phyloP scores from a whole-genome alignment of 2,329 filamentous ascomycete species.

The Scytalidium sp. region DNA sequence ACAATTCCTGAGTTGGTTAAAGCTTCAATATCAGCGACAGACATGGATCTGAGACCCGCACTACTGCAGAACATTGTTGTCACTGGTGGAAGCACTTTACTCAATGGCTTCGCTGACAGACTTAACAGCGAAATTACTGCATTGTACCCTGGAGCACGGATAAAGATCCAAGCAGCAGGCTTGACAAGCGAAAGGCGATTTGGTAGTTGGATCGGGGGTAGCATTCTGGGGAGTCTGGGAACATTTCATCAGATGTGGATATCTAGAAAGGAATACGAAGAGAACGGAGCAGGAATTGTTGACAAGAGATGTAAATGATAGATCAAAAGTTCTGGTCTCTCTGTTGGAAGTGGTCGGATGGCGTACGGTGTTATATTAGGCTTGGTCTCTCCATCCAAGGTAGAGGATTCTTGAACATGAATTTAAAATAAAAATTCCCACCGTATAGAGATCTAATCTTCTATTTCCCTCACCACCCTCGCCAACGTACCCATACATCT shows the following conservation, averaged over 20 bases:
- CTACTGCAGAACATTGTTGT: constrained; percentile 89
- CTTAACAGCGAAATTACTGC: constrained; percentile 78
- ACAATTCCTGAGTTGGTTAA: constrained; percentile 83
- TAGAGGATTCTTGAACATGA: not conserved
- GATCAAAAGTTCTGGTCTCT: constrained; percentile 10
- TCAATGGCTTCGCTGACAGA: constrained; percentile 90
- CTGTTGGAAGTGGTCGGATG: constrained; percentile 4
- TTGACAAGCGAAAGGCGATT: constrained; percentile 87
- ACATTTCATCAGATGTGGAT: constrained; percentile 99
- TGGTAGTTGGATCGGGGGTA: constrained; percentile 93
- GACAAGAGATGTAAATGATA: constrained; percentile 91
- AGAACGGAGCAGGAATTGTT: constrained; percentile 85
- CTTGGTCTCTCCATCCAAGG: constrained; percentile 11
- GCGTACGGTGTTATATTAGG: constrained; percentile 19
- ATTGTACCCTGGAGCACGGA: constrained; percentile 80
- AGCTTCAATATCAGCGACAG: constrained; percentile 72
- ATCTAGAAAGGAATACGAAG: constrained; percentile 93
- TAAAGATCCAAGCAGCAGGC: constrained; percentile 84
- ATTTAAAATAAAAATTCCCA: constrained; percentile 5
- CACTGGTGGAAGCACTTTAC: constrained; percentile 80
- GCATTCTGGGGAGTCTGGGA: constrained; percentile 89
- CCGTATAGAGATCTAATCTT: not conserved
- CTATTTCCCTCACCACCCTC: constrained; percentile 58
- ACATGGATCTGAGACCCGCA: constrained; percentile 82
- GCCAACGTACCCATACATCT: constrained; percentile 74